A percentile compares a stretch with the other conserved stretches of the same genome.
Evolutionary conservation across 129 eudicot species (phyloP).

Genomic region (Apium graveolens): DNA sequence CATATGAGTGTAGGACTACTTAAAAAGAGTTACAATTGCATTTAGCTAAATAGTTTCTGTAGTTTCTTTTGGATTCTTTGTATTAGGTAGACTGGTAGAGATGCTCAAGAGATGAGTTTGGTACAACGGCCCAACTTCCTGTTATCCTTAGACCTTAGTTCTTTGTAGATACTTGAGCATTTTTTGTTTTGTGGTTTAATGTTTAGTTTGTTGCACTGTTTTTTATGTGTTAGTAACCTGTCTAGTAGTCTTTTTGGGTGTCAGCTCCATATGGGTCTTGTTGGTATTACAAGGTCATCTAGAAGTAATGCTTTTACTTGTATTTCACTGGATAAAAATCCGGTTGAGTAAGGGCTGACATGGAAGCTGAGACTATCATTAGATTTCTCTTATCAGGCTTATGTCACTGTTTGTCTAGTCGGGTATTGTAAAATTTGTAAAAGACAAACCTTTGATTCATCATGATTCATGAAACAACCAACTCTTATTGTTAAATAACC

Average conservation of each 20-base stretch:
- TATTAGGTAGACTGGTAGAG: background rate
- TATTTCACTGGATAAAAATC: background rate
- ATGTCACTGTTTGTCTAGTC: background rate
- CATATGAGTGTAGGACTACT: background rate
- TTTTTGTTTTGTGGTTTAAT: background rate
- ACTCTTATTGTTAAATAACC: no score
- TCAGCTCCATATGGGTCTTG: background rate
- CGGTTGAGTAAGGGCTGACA: background rate
- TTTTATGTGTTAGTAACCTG: background rate
- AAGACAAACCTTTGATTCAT: background rate
- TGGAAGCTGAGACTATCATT: background rate
- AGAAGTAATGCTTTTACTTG: background rate
- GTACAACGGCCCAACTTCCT: background rate
- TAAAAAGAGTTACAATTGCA: background rate
- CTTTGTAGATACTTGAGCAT: background rate
- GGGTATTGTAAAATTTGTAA: background rate
- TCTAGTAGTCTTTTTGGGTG: background rate
- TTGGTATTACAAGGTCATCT: background rate
- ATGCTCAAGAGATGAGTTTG: background rate
- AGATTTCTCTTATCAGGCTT: background rate
- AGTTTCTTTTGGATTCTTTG: background rate
- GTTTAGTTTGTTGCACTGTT: no score
- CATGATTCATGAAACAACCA: background rate
- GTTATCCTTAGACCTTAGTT: background rate
- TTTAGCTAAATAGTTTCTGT: no score